These are phyloP conservation scores for Botrytis porri DNA, from an alignment of 2,329 filamentous ascomycete genomes.

Conservation along the genomic window DNA sequence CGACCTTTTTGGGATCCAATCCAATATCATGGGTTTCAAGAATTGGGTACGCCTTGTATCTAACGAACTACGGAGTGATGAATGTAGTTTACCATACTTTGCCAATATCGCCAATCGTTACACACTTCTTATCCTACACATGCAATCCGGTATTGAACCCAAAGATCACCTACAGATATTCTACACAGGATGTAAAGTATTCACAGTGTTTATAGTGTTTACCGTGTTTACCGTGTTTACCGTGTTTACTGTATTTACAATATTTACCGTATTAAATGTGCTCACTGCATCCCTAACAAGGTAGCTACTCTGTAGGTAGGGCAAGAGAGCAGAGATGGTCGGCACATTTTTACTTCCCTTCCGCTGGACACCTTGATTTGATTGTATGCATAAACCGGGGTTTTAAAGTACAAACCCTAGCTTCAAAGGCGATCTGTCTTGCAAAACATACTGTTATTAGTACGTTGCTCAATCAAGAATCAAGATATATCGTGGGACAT, in stretches of 20 bases:
- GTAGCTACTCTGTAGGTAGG: not conserved
- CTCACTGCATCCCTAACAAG: not conserved
- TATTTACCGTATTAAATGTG: not conserved
- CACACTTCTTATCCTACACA: not conserved
- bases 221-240: no score
- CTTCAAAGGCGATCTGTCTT: not conserved
- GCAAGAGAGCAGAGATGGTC: not conserved
- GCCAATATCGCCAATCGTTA: not conserved
- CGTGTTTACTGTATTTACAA: not conserved
- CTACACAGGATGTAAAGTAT: not conserved
- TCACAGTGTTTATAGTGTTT: no score
- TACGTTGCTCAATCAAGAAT: not conserved
- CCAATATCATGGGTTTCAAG: not conserved
- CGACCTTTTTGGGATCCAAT: conserved; percentile 8
- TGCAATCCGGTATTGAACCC: not conserved
- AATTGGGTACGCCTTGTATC: not conserved
- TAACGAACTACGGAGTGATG: not conserved
- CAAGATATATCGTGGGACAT: not conserved
- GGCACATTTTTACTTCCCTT: not conserved
- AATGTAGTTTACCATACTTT: not conserved
- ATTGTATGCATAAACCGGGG: conserved; percentile 8
- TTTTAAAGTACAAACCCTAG: not conserved
- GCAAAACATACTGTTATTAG: not conserved
- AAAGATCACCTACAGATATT: not conserved
- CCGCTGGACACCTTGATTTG: conserved; percentile 4